Conservation (phyloP, 1,284 basidiomycete species). For the Vanrija pseudolonga region DNA sequence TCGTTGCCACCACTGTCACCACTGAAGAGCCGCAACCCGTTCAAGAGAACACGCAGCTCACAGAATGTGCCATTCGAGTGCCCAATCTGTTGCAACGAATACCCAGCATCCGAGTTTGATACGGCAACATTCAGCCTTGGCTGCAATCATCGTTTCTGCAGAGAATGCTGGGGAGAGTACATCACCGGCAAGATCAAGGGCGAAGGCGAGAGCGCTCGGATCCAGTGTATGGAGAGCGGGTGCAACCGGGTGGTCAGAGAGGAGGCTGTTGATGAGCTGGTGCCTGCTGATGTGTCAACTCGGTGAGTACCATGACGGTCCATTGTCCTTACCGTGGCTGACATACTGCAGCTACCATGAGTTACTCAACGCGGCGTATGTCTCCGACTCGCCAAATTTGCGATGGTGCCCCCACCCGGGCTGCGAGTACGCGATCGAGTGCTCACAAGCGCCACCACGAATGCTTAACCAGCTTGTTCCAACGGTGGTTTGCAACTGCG, state of each 20-base stretch:
- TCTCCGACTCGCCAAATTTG: constrained; percentile 74
- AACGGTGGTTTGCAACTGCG: constrained; percentile 72
- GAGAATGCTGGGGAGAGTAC: constrained; percentile 83
- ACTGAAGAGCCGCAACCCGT: constrained; percentile 21
- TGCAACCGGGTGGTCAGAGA: constrained; percentile 70
- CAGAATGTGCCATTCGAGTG: constrained; percentile 65
- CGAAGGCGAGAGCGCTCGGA: constrained; percentile 75
- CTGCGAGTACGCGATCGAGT: constrained; percentile 81
- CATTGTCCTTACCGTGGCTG: background rate
- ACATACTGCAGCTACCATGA: constrained; percentile 67
- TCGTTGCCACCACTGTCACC: constrained; percentile 24
- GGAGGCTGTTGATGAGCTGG: constrained; percentile 52
- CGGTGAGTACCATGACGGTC: constrained; percentile 39
- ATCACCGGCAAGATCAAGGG: constrained; percentile 78
- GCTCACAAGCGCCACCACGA: constrained; percentile 69
- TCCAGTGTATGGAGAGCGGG: constrained; percentile 90
- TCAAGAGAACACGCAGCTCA: constrained; percentile 1
- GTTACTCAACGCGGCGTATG: constrained; percentile 84
- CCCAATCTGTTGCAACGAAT: constrained; percentile 85
- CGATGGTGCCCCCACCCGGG: constrained; percentile 81
- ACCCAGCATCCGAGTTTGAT: constrained; percentile 53
- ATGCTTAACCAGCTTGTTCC: constrained; percentile 79
- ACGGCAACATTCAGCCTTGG: constrained; percentile 60
- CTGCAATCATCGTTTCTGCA: constrained; percentile 80
- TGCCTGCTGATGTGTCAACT: constrained; percentile 45